Evolutionary conservation across 345 rosid genomes (phyloP).

Genomic region (Odontarrhena argentea): DNA sequence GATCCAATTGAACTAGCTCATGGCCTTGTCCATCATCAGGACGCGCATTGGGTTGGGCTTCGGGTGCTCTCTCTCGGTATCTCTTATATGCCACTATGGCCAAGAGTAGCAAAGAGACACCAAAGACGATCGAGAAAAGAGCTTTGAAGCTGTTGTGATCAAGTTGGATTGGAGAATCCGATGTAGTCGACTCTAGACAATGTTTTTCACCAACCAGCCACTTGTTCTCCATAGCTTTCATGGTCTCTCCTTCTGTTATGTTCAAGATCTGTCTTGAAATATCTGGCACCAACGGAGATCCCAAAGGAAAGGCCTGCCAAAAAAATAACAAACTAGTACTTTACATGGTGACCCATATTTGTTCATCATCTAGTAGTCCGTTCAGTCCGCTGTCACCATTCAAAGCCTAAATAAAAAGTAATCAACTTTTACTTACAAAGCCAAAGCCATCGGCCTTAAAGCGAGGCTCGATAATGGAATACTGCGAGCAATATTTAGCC

Average conservation of each 20-base stretch:
- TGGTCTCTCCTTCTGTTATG: conserved; percentile 44
- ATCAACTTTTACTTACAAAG: conserved; percentile 43
- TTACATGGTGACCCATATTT: too few relatives aligned
- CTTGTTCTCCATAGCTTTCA: conserved; percentile 42
- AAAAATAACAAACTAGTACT: too few relatives aligned
- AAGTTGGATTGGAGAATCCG: conserved; percentile 42
- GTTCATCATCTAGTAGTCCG: too few relatives aligned
- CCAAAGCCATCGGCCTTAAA: conserved; percentile 53
- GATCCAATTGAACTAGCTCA: too few relatives aligned
- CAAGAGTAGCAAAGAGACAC: conserved; percentile 36
- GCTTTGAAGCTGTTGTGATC: conserved; percentile 50
- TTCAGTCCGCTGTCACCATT: too few relatives aligned
- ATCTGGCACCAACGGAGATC: conserved; percentile 51
- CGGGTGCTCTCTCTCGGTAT: too few relatives aligned
- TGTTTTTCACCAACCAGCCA: conserved; percentile 29
- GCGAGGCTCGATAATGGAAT: conserved; percentile 44
- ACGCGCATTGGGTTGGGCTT: too few relatives aligned
- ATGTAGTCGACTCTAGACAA: conserved; percentile 35
- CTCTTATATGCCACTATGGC: too few relatives aligned
- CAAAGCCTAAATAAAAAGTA: too few relatives aligned
- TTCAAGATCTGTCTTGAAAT: conserved; percentile 49
- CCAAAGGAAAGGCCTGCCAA: conserved; percentile 48
- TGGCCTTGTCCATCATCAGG: too few relatives aligned
- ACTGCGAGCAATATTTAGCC: conserved; percentile 44
- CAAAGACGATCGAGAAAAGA: conserved; percentile 48